Evolutionary conservation across 306 rosid genomes (phyloP), one percentile per base, ranked within the genome.

Genomic region (Cucurbita argyrosperma): DNA sequence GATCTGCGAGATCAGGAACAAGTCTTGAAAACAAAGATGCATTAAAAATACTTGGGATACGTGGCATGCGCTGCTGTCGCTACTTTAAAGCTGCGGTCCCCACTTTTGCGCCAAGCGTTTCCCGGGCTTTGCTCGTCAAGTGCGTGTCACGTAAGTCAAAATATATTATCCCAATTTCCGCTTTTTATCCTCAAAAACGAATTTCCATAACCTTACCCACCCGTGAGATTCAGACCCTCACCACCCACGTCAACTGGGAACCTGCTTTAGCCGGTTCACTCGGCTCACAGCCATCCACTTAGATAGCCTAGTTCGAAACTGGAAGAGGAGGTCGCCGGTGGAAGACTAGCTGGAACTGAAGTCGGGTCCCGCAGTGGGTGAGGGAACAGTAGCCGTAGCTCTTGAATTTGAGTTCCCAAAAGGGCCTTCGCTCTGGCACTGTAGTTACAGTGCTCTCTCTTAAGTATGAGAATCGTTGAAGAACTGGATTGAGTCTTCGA

Each of bases 301-400:
- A 16, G 19, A 40, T 47, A 4, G 0, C 47, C 2, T 23, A 55
- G 13, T 43, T 21, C 66, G 7, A 7, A 14, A 73, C 76, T 6
- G 76, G 66, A 16, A 11, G 39, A 8, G 54, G 0, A 15, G 45
- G 76, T 73, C 13, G 40, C 42, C 66, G 76, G 76, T 73, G 39
- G 52, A 40, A 37, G 49, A 53, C 11, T 15, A 72, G 64, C 64
- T 72, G 64, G 64, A 54, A 19, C 76, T 54, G 6, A 12, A 72
- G 38, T 54, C 46, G 76, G 65, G 76, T 54, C 76, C 76, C 50
- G 51, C 63, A 23, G 66, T 73, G 54, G 68, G 66, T 74, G 43
- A 70, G 53, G 42, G 67, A 74, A 74, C 66, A 42, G 66, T 74
- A 74, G 76, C 76, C 76, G 76, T 74, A 74, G 76, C 42, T 74